These are phyloP conservation scores for Haplosporangium gracile DNA, from an alignment of 192 early-diverging fungal genomes.

Conservation along the genomic window DNA sequence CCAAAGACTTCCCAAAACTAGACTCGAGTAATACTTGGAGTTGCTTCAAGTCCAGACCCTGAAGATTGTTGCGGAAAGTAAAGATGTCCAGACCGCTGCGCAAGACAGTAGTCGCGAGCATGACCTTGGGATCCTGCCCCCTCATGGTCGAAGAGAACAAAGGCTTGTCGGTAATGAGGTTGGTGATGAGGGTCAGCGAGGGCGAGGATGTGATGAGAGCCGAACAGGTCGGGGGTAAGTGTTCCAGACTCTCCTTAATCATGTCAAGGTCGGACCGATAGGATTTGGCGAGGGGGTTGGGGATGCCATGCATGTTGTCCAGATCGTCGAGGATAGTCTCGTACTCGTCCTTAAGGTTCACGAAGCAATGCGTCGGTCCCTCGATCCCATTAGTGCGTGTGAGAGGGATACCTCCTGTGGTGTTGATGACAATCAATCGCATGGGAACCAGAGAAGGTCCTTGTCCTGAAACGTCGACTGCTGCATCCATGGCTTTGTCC, in stretches of 20 bases:
- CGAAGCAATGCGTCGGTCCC: slow-evolving; percentile 71
- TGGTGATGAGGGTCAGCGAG: slow-evolving; percentile 71
- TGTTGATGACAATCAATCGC: slow-evolving; percentile 78
- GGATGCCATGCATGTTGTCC: slow-evolving; percentile 54
- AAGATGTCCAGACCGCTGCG: slow-evolving; percentile 81
- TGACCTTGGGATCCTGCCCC: slow-evolving; percentile 52
- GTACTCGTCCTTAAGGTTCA: slow-evolving; percentile 89
- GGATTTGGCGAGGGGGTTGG: slow-evolving; percentile 14
- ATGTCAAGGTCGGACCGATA: slow-evolving; percentile 64
- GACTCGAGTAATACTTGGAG: slow-evolving; percentile 77
- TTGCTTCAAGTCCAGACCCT: slow-evolving; percentile 64
- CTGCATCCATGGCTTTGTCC: background rate
- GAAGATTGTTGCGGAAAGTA: slow-evolving; percentile 64
- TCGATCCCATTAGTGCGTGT: slow-evolving; percentile 59
- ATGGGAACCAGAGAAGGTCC: slow-evolving; percentile 58
- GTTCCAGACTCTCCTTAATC: slow-evolving; percentile 73
- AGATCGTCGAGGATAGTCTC: slow-evolving; percentile 61
- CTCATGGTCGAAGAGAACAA: slow-evolving; percentile 66
- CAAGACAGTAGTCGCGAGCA: slow-evolving; percentile 78
- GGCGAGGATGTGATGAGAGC: slow-evolving; percentile 77
- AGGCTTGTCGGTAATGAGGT: slow-evolving; percentile 86
- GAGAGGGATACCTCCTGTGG: slow-evolving; percentile 74
- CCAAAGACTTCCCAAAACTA: slow-evolving; percentile 79
- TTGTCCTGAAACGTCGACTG: background rate
- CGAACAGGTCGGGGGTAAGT: slow-evolving; percentile 82